A percentile compares a stretch with the other conserved stretches of the same genome.
These are phyloP conservation scores for Biscogniauxia mediterranea DNA, from an alignment of 2,329 filamentous ascomycete species.

Conservation along the genomic window DNA sequence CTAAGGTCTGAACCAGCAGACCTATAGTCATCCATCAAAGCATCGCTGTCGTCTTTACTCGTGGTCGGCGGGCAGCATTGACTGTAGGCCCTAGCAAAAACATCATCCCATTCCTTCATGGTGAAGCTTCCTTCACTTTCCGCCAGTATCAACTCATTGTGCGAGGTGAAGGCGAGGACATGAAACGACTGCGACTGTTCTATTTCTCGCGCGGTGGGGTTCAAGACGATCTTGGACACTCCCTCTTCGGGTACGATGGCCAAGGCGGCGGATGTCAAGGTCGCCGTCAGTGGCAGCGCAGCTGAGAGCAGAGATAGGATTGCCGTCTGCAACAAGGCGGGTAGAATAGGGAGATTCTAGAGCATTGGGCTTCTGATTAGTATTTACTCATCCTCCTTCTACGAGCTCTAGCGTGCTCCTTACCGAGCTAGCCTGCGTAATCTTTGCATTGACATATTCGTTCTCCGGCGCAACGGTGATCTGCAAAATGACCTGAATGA, in stretches of 20 bases:
- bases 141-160: constrained; percentile 69
- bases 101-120: constrained; percentile 70
- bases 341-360: constrained; percentile 76
- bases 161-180: constrained; percentile 77
- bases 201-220: constrained; percentile 63
- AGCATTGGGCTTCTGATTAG: constrained; percentile 20
- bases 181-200: constrained; percentile 69
- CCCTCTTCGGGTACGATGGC: constrained; percentile 50
- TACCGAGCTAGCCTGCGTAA: constrained; percentile 61
- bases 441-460: constrained; percentile 59
- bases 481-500: constrained; percentile 82
- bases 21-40: constrained; percentile 44
- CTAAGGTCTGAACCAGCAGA: constrained; percentile 50
- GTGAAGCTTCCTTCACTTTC: constrained; percentile 82
- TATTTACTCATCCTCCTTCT: constrained; percentile 6
- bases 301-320: constrained; percentile 78
- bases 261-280: constrained; percentile 64
- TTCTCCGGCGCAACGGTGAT: constrained; percentile 68
- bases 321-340: constrained; percentile 77
- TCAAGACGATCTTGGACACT: constrained; percentile 45
- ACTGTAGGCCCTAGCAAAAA: constrained; percentile 61
- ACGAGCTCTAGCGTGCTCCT: constrained; percentile 26
- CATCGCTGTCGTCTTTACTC: constrained; percentile 41
- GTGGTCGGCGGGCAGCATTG: constrained; percentile 57
- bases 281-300: constrained; percentile 74